phyloP scores from a whole-genome alignment of 257 asterid species.

The Sherardia arvensis region DNA sequence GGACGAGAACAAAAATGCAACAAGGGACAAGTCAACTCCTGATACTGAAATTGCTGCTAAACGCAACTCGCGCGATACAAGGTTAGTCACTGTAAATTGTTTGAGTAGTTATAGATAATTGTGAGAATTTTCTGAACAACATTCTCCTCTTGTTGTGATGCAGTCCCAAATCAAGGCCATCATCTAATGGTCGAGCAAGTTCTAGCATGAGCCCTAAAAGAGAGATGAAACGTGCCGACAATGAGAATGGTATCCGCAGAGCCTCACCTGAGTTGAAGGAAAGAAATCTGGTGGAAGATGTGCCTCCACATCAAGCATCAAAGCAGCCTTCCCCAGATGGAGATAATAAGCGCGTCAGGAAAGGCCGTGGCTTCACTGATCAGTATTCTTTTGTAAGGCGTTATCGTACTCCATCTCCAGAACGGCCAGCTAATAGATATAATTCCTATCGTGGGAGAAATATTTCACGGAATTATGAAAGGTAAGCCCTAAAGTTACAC shows the following conservation, averaged over 20 bases:
- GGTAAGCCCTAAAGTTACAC: constrained; percentile 29
- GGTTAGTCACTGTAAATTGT: constrained; percentile 26
- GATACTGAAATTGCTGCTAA: constrained; percentile 31
- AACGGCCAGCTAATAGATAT: constrained; percentile 53
- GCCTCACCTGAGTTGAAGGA: constrained; percentile 26
- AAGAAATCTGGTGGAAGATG: constrained; percentile 30
- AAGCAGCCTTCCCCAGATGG: constrained; percentile 68
- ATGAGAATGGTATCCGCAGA: constrained; percentile 21
- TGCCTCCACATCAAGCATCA: constrained; percentile 34
- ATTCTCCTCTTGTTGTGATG: constrained; percentile 20
- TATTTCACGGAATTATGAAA: constrained; percentile 51
- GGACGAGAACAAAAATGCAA: constrained; percentile 26
- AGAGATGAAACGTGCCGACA: constrained; percentile 22
- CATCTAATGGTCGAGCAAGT: constrained; percentile 24
- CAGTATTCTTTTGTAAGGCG: constrained; percentile 74
- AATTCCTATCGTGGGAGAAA: constrained; percentile 66
- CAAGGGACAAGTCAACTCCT: constrained; percentile 26
- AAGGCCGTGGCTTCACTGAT: constrained; percentile 96
- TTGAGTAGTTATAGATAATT: not conserved
- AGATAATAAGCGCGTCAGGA: constrained; percentile 68
- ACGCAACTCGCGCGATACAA: constrained; percentile 29
- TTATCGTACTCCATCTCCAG: constrained; percentile 96
- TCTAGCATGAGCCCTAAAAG: constrained; percentile 38
- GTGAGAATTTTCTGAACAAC: not conserved
- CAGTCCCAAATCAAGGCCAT: constrained; percentile 38